phyloP scores from a whole-genome alignment of 228 moss, liverwort and hornwort genomes.

The Sphagnum magellanicum region DNA sequence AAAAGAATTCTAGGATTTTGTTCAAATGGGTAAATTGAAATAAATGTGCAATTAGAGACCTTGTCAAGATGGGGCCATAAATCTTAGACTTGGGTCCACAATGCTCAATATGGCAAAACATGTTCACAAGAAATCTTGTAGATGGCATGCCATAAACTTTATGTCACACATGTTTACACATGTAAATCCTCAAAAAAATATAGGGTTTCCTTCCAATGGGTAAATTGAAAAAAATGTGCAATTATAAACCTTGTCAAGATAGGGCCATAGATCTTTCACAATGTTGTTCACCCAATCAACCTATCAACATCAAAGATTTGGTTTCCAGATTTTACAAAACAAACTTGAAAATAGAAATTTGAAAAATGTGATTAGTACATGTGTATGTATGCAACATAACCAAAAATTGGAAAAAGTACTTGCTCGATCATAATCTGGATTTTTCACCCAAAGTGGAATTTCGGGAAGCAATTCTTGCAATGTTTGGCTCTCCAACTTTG shows the following conservation, averaged over 20 bases:
- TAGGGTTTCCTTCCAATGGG: too few relatives aligned
- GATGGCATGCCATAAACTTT: constrained; percentile 44
- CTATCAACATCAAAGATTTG: constrained; percentile 15
- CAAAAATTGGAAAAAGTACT: too few relatives aligned
- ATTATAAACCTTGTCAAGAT: not conserved
- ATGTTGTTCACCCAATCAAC: constrained; percentile 99
- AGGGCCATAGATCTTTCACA: constrained; percentile 87
- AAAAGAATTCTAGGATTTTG: too few relatives aligned
- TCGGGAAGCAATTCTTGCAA: constrained; percentile 64
- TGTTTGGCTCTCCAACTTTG: constrained; percentile 68
- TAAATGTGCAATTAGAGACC: constrained; percentile 25
- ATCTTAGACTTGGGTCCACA: constrained; percentile 78
- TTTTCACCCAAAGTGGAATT: constrained; percentile 97
- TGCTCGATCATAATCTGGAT: constrained; percentile 96
- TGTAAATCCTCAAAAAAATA: too few relatives aligned
- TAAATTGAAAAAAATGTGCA: too few relatives aligned
- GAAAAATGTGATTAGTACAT: too few relatives aligned
- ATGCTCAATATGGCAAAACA: constrained; percentile 67
- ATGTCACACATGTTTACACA: too few relatives aligned
- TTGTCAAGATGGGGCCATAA: constrained; percentile 60
- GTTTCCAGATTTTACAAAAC: too few relatives aligned
- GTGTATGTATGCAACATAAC: too few relatives aligned
- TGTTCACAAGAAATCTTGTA: constrained; percentile 81
- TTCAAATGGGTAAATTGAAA: too few relatives aligned
- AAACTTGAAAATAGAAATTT: too few relatives aligned